Evolutionary conservation across 805 yeast genomes (phyloP), one percentile per base, ranked within the genome.

Genomic region (Candida wancherniae): DNA sequence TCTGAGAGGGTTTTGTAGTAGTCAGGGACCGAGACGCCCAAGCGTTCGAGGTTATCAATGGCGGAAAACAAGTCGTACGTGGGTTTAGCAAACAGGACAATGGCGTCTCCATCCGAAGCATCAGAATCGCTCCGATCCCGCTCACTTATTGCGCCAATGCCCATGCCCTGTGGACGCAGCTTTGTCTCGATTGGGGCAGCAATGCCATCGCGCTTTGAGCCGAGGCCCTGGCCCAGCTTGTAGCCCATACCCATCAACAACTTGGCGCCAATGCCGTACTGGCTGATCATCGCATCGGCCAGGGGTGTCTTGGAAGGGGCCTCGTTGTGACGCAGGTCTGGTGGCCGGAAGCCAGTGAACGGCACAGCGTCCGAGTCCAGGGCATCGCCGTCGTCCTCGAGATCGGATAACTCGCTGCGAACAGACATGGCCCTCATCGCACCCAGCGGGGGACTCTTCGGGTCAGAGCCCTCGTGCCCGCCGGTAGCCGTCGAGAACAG

Each of bases 211-310:
- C 77, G 75, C 15, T 67, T 53, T 4, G 62, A 61, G 2, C 98
- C 98, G n/a, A 90, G 67, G 1, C 97, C 97, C 47, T 72, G 65
- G 0, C 98, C 97, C 23, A 72, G 73, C 6, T 70, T 69, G 56
- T 84, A 88, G 0, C 98, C 98, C 97, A 90, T 88, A 40, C 77
- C 72, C 38, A 75, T 67, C 60, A 90, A 55, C 29, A 90, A 59
- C 29, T 69, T 58, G 3, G 95, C 95, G 21, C 97, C 97, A 22
- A 86, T 75, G 5, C 97, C 97, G 50, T 88, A 87, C 28, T 41
- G 45, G 17, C 29, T 38, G 10, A 41, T 19, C 36, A 41, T 27
- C 4, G 37, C 17, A 18, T 28, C 26, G n/a, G n/a, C n/a, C n/a
- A n/a, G n/a, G n/a, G n/a, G 19, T 6, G 12, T 7, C 7, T 11